Percentiles rank a stretch among this genome's conserved stretches.
Evolutionary conservation across 257 asterid species (phyloP).

Genomic region (Capsicum pubescens): DNA sequence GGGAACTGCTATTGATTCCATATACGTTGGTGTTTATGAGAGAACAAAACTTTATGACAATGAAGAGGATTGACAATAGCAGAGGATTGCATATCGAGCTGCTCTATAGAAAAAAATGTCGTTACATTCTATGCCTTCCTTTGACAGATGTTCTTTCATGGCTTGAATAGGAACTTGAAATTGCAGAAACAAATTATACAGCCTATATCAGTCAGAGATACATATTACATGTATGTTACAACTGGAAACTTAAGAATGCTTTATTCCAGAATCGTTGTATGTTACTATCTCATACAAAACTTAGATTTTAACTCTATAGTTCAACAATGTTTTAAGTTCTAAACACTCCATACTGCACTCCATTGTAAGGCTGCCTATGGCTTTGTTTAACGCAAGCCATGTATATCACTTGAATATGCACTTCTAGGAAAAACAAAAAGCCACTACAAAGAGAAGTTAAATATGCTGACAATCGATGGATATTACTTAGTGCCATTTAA

Average conservation of each 20-base stretch:
- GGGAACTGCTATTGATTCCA: neutral
- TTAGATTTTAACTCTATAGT: neutral
- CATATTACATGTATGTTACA: neutral
- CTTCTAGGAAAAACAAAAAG: neutral
- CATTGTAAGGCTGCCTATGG: neutral
- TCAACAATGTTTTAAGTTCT: too few relatives aligned
- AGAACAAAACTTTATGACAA: neutral
- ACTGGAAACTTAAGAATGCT: neutral
- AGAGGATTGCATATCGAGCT: neutral
- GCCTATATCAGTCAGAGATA: neutral
- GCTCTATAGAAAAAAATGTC: neutral
- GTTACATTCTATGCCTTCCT: slow-evolving; percentile 55
- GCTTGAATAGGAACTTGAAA: slow-evolving; percentile 67
- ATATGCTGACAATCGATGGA: neutral
- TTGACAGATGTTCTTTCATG: slow-evolving; percentile 62
- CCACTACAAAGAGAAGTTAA: neutral
- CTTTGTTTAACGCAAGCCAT: neutral
- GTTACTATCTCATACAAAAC: neutral
- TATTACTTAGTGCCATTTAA: neutral
- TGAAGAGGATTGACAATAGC: neutral
- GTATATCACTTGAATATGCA: neutral
- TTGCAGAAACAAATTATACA: slow-evolving; percentile 2
- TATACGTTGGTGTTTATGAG: neutral
- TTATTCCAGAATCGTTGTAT: neutral
- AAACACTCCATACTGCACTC: neutral